These are phyloP conservation scores for Casaregolazyma lundiana DNA, from an alignment of 1,139 yeast genomes.

Conservation along the genomic window DNA sequence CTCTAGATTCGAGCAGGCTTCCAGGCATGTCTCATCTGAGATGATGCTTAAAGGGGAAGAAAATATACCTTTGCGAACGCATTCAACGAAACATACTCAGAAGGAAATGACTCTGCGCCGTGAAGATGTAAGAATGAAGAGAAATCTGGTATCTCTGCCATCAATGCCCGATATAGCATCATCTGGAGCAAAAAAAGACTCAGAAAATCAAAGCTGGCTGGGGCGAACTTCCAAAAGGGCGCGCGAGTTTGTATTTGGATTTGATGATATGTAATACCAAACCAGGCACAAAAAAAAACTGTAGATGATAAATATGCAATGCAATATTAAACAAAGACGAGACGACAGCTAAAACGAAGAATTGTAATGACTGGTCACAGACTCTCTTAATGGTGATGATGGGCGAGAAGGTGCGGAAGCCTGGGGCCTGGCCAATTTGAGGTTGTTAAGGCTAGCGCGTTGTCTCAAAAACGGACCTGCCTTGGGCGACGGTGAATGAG, in stretches of 20 bases:
- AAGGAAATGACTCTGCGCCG: slow-evolving; percentile 1
- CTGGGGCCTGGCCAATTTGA: background rate
- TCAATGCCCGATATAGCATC: slow-evolving; percentile 6
- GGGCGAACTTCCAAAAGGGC: slow-evolving; percentile 35
- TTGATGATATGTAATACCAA: slow-evolving; percentile 44
- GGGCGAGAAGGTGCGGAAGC: slow-evolving; percentile 2
- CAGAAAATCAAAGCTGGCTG: slow-evolving; percentile 28
- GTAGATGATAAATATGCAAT: background rate
- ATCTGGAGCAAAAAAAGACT: slow-evolving; percentile 1
- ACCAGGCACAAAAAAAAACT: background rate
- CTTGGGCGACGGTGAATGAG: slow-evolving; percentile 6
- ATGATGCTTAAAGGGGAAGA: slow-evolving; percentile 1
- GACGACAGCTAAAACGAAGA: background rate
- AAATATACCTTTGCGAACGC: slow-evolving; percentile 15
- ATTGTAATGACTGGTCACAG: background rate
- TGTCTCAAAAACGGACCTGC: background rate
- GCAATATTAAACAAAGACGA: background rate
- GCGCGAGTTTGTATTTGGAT: slow-evolving; percentile 45
- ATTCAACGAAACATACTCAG: slow-evolving; percentile 4
- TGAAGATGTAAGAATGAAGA: background rate
- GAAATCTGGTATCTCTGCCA: background rate
- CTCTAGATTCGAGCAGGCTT: slow-evolving; percentile 7
- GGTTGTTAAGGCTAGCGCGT: slow-evolving; percentile 1
- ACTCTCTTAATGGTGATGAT: slow-evolving; percentile 1
- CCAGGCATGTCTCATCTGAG: slow-evolving; percentile 1